Conservation (phyloP, 2,329 filamentous ascomycete genomes). For the Colletotrichum endophyticum region DNA sequence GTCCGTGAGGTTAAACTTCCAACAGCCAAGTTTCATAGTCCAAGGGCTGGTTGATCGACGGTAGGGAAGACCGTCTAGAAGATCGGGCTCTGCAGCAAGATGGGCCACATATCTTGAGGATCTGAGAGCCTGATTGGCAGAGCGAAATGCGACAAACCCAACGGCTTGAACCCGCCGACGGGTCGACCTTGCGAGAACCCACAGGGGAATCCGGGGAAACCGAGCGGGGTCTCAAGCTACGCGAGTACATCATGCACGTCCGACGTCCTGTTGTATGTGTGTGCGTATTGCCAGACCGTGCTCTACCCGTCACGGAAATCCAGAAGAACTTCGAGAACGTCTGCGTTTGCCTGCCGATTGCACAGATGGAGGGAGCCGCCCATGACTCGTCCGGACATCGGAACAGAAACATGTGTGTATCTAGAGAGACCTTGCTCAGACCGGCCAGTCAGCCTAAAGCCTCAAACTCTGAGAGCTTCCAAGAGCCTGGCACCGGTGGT, state of each 20-base stretch:
- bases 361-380: not conserved
- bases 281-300: not conserved
- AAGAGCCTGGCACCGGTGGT: not conserved
- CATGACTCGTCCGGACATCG: conserved; percentile 5
- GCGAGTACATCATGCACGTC: not conserved
- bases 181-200: not conserved
- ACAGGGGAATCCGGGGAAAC: conserved; percentile 5
- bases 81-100: conserved; percentile 2
- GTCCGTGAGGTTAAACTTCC: conserved; percentile 3
- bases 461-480: not conserved
- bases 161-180: not conserved
- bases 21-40: conserved; percentile 16
- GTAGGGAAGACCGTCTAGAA: conserved; percentile 7
- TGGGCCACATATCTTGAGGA: not conserved
- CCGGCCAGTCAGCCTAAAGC: not conserved
- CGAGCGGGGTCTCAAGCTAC: not conserved
- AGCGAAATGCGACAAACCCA: not conserved
- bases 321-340: not conserved
- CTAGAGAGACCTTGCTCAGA: not conserved
- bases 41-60: not conserved
- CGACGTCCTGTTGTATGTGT: not conserved
- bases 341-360: not conserved
- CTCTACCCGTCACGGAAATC: not conserved
- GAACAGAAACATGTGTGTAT: not conserved
- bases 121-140: not conserved